These are phyloP conservation scores for Serendipita sp. DNA, from an alignment of 768 basidiomycete genomes.

Conservation along the genomic window DNA sequence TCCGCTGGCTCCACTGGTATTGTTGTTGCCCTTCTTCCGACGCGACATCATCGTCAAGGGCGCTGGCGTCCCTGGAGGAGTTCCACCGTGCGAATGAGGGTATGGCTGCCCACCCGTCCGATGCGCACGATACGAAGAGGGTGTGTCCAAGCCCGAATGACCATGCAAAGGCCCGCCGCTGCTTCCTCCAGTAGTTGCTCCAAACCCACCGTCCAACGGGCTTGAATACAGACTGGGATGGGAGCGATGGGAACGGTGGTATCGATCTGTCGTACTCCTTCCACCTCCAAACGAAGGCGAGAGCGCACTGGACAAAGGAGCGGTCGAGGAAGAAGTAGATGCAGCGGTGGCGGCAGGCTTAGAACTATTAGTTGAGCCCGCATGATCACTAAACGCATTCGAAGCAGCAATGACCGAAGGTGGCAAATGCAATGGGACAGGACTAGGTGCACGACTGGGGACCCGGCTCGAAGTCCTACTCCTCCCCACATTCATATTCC, in stretches of 20 bases:
- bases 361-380: no score
- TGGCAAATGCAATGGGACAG: constrained; percentile 1
- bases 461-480: not conserved
- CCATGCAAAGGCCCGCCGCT: not conserved
- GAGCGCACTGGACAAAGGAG: not conserved
- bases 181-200: not conserved
- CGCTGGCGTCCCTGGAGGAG: not conserved
- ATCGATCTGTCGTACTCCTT: not conserved
- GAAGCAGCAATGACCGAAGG: not conserved
- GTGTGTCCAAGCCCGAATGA: not conserved
- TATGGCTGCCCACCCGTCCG: not conserved
- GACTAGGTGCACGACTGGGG: constrained; percentile 1
- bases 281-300: not conserved
- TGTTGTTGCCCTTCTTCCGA: not conserved
- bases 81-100: constrained; percentile 5
- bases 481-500: constrained; percentile 1
- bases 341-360: no score
- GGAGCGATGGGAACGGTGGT: constrained; percentile 1
- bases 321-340: not conserved
- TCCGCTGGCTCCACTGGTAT: not conserved
- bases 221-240: not conserved
- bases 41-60: not conserved
- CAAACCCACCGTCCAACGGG: not conserved
- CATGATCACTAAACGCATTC: no score
- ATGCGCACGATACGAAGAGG: not conserved